Evolutionary conservation across 176 grass and related monocot species (phyloP).

Genomic region (Tillandsia leiboldiana): DNA sequence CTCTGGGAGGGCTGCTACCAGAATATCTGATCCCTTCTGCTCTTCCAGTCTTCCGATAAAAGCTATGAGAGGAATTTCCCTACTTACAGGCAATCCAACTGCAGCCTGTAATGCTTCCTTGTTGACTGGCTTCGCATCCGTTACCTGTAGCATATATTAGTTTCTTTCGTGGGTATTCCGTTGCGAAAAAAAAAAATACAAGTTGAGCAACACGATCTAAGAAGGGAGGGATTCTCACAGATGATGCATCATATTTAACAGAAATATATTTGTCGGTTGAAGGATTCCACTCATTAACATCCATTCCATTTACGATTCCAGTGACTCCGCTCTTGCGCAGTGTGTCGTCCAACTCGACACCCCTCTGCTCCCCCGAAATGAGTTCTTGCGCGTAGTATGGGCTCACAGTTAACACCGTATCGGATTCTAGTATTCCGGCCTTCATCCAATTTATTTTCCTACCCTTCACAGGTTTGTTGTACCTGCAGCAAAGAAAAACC

Average conservation of each 20-base stretch:
- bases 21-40: slow-evolving; percentile 92
- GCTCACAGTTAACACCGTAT: slow-evolving; percentile 69
- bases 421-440: slow-evolving; percentile 55
- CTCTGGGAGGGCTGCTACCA: slow-evolving; percentile 61
- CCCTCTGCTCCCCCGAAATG: slow-evolving; percentile 52
- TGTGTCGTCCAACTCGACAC: slow-evolving; percentile 70
- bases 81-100: slow-evolving; percentile 57
- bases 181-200: background rate
- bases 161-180: background rate
- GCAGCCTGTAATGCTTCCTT: slow-evolving; percentile 89
- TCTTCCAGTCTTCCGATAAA: slow-evolving; percentile 92
- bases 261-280: slow-evolving; percentile 69
- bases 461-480: slow-evolving; percentile 77
- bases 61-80: slow-evolving; percentile 54
- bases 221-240: slow-evolving; percentile 31
- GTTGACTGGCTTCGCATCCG: slow-evolving; percentile 60
- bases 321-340: slow-evolving; percentile 47
- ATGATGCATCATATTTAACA: slow-evolving; percentile 51
- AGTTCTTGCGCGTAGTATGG: slow-evolving; percentile 90
- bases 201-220: background rate
- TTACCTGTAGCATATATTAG: slow-evolving; percentile 33
- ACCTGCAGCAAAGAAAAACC: slow-evolving; percentile 29
- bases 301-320: slow-evolving; percentile 94
- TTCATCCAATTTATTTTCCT: slow-evolving; percentile 98
- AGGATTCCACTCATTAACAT: slow-evolving; percentile 85